Evolutionary conservation across 2,329 filamentous ascomycete species (phyloP).

Genomic region (Penicillium hordei): DNA sequence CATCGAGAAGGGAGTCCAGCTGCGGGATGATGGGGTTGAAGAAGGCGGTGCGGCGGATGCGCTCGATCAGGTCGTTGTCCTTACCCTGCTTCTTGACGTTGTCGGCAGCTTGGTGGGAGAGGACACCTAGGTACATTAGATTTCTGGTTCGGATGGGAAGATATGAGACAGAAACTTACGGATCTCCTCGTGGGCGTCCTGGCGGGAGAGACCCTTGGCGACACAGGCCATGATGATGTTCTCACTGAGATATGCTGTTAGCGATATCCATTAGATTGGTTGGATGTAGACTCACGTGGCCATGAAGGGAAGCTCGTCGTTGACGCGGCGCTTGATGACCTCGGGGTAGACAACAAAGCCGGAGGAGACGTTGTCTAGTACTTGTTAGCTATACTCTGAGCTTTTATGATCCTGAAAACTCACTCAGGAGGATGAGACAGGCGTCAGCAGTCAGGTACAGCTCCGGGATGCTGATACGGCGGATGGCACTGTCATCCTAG

Average conservation of each 20-base stretch:
- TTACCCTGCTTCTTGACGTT: constrained; percentile 72
- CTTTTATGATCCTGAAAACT: constrained; percentile 8
- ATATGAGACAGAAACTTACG: constrained; percentile 41
- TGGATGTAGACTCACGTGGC: constrained; percentile 54
- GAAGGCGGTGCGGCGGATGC: constrained; percentile 71
- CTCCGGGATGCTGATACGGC: constrained; percentile 60
- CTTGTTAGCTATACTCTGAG: constrained; percentile 1
- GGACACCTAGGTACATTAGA: constrained; percentile 49
- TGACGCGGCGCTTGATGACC: constrained; percentile 65
- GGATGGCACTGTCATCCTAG: constrained; percentile 69
- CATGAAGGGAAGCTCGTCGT: constrained; percentile 85
- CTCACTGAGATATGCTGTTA: constrained; percentile 31
- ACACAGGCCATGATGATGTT: constrained; percentile 75
- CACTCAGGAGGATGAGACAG: constrained; percentile 43
- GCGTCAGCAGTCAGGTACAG: constrained; percentile 68
- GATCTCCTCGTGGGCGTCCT: constrained; percentile 85
- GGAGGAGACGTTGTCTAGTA: constrained; percentile 64
- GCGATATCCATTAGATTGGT: not conserved
- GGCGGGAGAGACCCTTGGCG: constrained; percentile 67
- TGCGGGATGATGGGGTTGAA: constrained; percentile 71
- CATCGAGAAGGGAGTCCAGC: constrained; percentile 66
- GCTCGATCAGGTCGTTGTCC: constrained; percentile 76
- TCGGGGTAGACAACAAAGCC: constrained; percentile 78
- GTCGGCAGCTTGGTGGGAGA: constrained; percentile 71
- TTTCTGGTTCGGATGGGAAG: not conserved